These are phyloP conservation scores for Rhododendron kiyosumense DNA, from an alignment of 148 eudicot genomes.

Conservation along the genomic window DNA sequence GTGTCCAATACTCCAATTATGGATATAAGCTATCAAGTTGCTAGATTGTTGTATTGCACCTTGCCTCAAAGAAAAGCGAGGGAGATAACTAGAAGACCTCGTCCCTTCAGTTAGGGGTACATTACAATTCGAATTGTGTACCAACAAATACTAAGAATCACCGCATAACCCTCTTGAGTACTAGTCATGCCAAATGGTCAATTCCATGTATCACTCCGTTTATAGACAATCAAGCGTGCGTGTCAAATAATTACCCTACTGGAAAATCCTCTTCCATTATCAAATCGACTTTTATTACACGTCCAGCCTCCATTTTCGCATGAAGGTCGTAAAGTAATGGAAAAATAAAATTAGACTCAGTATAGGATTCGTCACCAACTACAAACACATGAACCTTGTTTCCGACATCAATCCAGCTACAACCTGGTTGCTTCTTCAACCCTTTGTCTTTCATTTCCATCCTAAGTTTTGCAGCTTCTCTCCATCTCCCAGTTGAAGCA, in stretches of 20 bases:
- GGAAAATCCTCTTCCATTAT: neutral
- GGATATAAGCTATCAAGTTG: neutral
- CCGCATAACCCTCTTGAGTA: neutral
- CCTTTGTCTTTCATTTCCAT: slow-evolving; percentile 17
- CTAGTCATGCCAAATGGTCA: neutral
- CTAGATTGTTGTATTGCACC: neutral
- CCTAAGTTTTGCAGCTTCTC: slow-evolving; percentile 18
- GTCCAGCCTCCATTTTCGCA: slow-evolving; percentile 9
- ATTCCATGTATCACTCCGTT: neutral
- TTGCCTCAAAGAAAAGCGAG: neutral
- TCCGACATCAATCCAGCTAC: slow-evolving; percentile 23
- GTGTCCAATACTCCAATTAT: neutral
- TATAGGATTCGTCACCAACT: slow-evolving; percentile 15
- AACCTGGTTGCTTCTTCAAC: slow-evolving; percentile 7
- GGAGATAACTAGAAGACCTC: neutral
- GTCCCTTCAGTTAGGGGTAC: neutral
- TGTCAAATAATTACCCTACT: neutral
- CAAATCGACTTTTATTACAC: neutral
- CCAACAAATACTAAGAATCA: neutral
- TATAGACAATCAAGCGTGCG: neutral
- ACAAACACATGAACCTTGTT: slow-evolving; percentile 21
- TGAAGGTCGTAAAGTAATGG: slow-evolving; percentile 14
- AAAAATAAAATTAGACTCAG: slow-evolving; percentile 8
- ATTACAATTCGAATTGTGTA: neutral
- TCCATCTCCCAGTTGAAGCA: slow-evolving; percentile 24